Conservation (phyloP, 2,329 filamentous ascomycete species). For the Colletotrichum acutatum region DNA sequence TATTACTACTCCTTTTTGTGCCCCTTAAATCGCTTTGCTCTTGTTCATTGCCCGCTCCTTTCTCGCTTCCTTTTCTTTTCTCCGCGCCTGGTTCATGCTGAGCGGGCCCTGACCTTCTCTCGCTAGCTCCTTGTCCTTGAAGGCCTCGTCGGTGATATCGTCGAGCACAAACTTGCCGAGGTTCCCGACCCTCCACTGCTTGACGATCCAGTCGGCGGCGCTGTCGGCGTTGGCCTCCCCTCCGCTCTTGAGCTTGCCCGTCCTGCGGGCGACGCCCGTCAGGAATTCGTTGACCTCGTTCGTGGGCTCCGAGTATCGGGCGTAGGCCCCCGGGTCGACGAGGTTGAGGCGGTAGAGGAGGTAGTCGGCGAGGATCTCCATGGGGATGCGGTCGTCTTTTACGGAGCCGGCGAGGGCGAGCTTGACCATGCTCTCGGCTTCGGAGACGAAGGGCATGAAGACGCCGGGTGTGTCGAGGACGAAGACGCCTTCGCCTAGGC, state of each 20-base stretch:
- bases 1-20: not conserved
- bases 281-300: conserved; percentile 85
- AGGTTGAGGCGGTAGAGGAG: conserved; percentile 86
- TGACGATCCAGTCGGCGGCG: conserved; percentile 82
- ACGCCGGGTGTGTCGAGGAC: conserved; percentile 94
- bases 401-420: conserved; percentile 92
- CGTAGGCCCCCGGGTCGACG: conserved; percentile 70
- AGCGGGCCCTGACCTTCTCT: conserved; percentile 56
- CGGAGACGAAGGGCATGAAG: conserved; percentile 90
- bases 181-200: conserved; percentile 82
- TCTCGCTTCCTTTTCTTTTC: conserved; percentile 70
- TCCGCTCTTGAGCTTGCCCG: conserved; percentile 80
- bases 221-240: conserved; percentile 77
- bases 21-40: conserved; percentile 18
- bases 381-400: conserved; percentile 85
- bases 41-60: conserved; percentile 47
- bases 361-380: conserved; percentile 87
- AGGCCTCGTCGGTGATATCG: conserved; percentile 70
- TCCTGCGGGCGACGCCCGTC: conserved; percentile 74
- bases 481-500: conserved; percentile 74
- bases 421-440: conserved; percentile 92
- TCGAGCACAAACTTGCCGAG: conserved; percentile 85
- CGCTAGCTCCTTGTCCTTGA: conserved; percentile 60
- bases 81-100: conserved; percentile 77
- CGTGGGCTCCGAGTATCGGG: conserved; percentile 74